phyloP scores from a whole-genome alignment of 768 basidiomycete species.

The Russula emetica region DNA sequence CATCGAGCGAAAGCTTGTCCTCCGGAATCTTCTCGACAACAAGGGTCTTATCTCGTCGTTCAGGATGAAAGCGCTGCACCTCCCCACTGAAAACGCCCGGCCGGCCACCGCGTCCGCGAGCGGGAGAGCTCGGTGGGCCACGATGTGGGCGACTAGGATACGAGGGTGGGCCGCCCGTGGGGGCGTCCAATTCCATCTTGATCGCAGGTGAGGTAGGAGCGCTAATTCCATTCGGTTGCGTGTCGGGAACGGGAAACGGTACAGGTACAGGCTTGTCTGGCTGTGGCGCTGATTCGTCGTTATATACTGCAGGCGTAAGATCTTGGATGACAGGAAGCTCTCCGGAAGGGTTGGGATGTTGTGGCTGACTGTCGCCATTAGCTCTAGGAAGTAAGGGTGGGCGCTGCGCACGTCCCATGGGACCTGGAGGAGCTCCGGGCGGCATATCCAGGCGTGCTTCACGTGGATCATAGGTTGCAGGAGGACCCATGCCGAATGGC shows the following conservation, averaged over 20 bases:
- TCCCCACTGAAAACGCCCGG: conserved; percentile 62
- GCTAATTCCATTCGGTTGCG: conserved; percentile 8
- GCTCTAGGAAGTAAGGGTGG: conserved; percentile 56
- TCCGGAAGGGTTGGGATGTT: conserved; percentile 47
- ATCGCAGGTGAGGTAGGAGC: conserved; percentile 7
- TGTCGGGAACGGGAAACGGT: neutral
- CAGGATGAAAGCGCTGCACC: conserved; percentile 60
- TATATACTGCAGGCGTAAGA: conserved; percentile 54
- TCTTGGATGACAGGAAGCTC: conserved; percentile 84
- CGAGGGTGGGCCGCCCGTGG: conserved; percentile 36
- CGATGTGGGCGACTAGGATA: conserved; percentile 24
- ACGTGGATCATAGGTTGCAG: conserved; percentile 68
- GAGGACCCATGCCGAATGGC: conserved; percentile 49
- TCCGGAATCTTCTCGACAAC: conserved; percentile 94
- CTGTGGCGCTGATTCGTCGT: conserved; percentile 26
- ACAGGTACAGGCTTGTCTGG: conserved; percentile 7
- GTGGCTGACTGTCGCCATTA: conserved; percentile 40
- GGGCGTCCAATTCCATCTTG: conserved; percentile 30
- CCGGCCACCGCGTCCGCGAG: conserved; percentile 41
- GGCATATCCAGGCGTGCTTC: conserved; percentile 79
- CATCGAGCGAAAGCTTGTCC: conserved; percentile 69
- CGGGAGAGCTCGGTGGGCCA: conserved; percentile 13
- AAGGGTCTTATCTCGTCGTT: conserved; percentile 70
- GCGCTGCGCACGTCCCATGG: conserved; percentile 43
- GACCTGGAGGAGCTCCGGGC: conserved; percentile 36